Conservation (phyloP, 1,284 basidiomycete species). For the Testicularia cyperi region DNA sequence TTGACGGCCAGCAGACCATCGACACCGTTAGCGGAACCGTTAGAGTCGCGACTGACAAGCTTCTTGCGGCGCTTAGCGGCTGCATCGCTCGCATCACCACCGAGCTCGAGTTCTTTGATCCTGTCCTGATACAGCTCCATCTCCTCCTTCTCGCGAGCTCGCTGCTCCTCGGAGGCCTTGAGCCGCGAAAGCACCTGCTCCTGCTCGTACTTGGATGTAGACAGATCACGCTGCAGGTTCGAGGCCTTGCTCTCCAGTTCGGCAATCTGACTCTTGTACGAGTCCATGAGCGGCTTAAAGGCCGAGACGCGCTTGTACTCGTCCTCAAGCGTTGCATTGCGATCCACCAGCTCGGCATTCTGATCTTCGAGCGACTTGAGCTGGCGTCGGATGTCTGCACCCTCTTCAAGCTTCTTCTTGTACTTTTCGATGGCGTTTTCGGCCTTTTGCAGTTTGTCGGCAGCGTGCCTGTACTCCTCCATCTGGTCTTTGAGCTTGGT, state of each 20-base stretch:
- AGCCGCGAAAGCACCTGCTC: conserved; percentile 42
- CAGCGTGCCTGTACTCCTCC: conserved; percentile 77
- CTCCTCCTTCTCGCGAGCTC: conserved; percentile 77
- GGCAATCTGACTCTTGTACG: conserved; percentile 83
- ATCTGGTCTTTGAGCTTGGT: conserved; percentile 83
- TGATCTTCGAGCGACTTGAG: conserved; percentile 86
- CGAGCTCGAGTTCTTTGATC: conserved; percentile 81
- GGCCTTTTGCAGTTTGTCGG: conserved; percentile 85
- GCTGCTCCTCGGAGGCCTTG: conserved; percentile 67
- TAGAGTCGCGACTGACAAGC: conserved; percentile 21
- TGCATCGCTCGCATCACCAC: conserved; percentile 37
- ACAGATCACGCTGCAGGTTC: conserved; percentile 67
- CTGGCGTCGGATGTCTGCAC: conserved; percentile 79
- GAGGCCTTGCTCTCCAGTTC: conserved; percentile 75
- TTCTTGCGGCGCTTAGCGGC: conserved; percentile 63
- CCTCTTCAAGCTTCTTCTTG: conserved; percentile 95
- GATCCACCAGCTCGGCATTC: conserved; percentile 85
- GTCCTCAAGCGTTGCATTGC: conserved; percentile 84
- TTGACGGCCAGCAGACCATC: conserved; percentile 41
- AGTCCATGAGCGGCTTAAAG: conserved; percentile 86
- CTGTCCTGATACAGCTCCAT: conserved; percentile 86
- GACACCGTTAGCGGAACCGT: conserved; percentile 39
- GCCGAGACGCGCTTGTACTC: conserved; percentile 82
- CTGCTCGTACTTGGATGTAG: conserved; percentile 41
- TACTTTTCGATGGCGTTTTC: conserved; percentile 99